Evolutionary conservation across 805 yeast species (phyloP).

Genomic region (Candida coquimbonensis): DNA sequence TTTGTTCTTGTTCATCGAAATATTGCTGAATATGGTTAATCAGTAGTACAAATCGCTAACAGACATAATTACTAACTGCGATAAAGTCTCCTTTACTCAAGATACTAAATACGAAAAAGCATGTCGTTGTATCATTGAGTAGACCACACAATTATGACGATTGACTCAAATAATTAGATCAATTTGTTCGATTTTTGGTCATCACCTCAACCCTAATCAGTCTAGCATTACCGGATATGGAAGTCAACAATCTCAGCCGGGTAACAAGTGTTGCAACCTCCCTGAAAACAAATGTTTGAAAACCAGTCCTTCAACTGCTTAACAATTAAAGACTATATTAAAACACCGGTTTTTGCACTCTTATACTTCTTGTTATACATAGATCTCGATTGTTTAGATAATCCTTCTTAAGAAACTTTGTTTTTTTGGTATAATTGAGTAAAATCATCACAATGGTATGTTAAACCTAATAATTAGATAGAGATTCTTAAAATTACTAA

Average conservation of each 20-base stretch:
- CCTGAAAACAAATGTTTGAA: not conserved
- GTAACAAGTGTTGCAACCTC: slow-evolving; percentile 2
- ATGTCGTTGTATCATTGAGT: too few relatives aligned
- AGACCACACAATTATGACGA: too few relatives aligned
- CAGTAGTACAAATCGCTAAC: too few relatives aligned
- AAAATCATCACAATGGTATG: not conserved
- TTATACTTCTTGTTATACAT: not conserved
- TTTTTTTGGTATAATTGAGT: not conserved
- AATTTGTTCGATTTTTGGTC: too few relatives aligned
- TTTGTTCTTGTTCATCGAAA: too few relatives aligned
- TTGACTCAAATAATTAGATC: too few relatives aligned
- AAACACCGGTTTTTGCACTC: not conserved
- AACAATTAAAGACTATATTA: not conserved
- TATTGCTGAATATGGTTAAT: too few relatives aligned
- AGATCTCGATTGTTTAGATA: not conserved
- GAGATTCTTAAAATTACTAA: slow-evolving; percentile 1
- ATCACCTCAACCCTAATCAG: too few relatives aligned
- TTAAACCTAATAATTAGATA: too few relatives aligned
- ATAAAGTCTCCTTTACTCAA: too few relatives aligned
- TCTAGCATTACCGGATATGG: slow-evolving; percentile 2
- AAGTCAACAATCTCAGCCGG: slow-evolving; percentile 4
- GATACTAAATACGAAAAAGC: too few relatives aligned
- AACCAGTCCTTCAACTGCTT: not conserved
- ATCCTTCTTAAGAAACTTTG: not conserved
- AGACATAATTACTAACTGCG: too few relatives aligned